A percentile compares a stretch with the other conserved stretches of the same genome.
phyloP scores from a whole-genome alignment of 2,329 filamentous ascomycete species.

The Diaporthe sp. region DNA sequence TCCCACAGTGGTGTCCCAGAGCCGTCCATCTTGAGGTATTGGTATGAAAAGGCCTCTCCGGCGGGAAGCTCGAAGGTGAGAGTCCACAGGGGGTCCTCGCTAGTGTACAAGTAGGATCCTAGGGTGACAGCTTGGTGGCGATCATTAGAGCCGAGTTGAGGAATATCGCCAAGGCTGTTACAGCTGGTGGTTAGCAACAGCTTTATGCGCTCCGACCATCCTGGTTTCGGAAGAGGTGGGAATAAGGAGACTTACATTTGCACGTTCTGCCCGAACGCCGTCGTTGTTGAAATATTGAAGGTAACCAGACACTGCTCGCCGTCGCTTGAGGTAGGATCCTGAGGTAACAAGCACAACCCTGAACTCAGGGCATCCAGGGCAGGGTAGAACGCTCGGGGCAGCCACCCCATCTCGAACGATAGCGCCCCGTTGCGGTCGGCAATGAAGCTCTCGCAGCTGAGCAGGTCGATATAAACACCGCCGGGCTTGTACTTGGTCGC shows the following conservation, averaged over 20 bases:
- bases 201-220: rapidly evolving
- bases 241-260: background rate
- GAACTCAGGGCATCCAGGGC: background rate
- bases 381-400: background rate
- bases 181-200: background rate
- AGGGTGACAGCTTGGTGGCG: conserved; percentile 6
- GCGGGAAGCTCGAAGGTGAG: background rate
- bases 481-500: background rate
- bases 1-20: background rate
- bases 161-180: background rate
- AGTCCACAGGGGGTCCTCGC: conserved; percentile 2
- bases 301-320: background rate
- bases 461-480: background rate
- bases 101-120: background rate
- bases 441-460: conserved; percentile 23
- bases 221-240: background rate
- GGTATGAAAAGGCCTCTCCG: background rate
- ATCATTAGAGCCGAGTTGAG: background rate
- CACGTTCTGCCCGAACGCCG: background rate
- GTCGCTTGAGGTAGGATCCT: background rate
- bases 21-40: conserved; percentile 3
- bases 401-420: conserved; percentile 10
- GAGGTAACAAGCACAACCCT: background rate
- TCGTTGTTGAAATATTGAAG: background rate
- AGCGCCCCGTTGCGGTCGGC: background rate